Evolutionary conservation across 1,284 basidiomycete species (phyloP).

Genomic region (Chalciporus piperatoides): DNA sequence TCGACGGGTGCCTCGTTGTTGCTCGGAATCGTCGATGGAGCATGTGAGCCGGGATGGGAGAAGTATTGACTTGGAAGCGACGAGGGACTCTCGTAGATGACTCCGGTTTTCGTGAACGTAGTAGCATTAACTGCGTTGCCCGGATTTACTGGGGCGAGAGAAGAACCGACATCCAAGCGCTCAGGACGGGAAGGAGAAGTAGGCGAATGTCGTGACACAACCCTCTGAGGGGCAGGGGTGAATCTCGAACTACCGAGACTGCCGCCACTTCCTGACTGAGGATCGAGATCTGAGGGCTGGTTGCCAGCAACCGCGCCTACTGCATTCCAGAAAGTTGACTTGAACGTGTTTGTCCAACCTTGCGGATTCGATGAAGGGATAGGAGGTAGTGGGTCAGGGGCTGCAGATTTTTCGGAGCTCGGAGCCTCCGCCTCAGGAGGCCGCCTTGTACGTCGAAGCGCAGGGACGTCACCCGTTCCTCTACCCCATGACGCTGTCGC

Average conservation of each 20-base stretch:
- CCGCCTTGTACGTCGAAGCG: constrained; percentile 21
- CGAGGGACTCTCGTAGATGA: not conserved
- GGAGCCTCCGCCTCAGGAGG: constrained; percentile 4
- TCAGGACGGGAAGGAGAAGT: constrained; percentile 2
- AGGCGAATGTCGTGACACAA: constrained; percentile 15
- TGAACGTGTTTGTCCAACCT: constrained; percentile 34
- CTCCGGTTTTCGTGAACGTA: not conserved
- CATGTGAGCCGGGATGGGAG: not conserved
- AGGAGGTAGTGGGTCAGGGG: not conserved
- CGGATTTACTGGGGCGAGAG: not conserved
- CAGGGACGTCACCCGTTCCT: constrained; percentile 19
- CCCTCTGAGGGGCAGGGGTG: constrained; percentile 23
- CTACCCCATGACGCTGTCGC: constrained; percentile 29
- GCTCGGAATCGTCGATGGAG: not conserved
- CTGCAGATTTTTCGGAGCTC: constrained; percentile 7
- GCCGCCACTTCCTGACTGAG: not conserved
- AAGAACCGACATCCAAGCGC: not conserved
- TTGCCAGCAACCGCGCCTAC: constrained; percentile 33
- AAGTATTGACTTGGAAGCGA: not conserved
- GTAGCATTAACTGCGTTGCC: not conserved
- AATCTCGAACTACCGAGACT: constrained; percentile 17
- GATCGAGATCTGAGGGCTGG: constrained; percentile 7
- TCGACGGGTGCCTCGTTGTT: not conserved
- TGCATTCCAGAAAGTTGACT: constrained; percentile 36
- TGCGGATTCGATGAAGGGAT: constrained; percentile 9